Conservation (phyloP, 768 basidiomycete genomes). For the Pholiota conissans region DNA sequence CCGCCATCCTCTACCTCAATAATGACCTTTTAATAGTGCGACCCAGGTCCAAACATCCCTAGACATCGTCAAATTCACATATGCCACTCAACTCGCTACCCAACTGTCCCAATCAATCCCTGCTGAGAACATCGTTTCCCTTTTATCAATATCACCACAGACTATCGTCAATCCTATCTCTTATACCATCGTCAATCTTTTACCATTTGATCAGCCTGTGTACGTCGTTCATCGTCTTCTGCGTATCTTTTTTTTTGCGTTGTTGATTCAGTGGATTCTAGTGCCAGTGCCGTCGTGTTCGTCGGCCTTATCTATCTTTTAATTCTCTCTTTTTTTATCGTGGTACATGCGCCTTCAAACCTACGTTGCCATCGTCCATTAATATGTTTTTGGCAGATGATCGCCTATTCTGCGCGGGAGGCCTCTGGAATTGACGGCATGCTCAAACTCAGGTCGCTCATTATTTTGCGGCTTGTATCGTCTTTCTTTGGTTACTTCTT, state of each 20-base stretch:
- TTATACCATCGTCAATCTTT: conserved; percentile 49
- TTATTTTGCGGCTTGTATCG: conserved; percentile 33
- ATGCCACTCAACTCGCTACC: conserved; percentile 17
- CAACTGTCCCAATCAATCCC: conserved; percentile 12
- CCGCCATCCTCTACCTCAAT: not conserved
- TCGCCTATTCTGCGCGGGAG: conserved; percentile 37
- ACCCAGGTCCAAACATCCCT: conserved; percentile 34
- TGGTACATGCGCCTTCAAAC: conserved; percentile 26
- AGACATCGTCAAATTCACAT: conserved; percentile 26
- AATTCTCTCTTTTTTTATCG: conserved; percentile 43
- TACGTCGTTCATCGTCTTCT: conserved; percentile 30
- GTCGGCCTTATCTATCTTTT: conserved; percentile 58
- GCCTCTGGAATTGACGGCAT: conserved; percentile 33
- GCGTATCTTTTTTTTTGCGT: not conserved
- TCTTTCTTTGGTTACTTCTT: conserved; percentile 35
- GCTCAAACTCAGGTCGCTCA: conserved; percentile 32
- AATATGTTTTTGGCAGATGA: conserved; percentile 25
- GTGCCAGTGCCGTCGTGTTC: conserved; percentile 53
- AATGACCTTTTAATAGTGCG: not conserved
- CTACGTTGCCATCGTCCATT: not conserved
- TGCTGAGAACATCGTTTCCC: conserved; percentile 15
- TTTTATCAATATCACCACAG: conserved; percentile 51
- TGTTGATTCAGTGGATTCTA: too few species aligned
- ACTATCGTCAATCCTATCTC: conserved; percentile 48
- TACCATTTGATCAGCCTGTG: conserved; percentile 64